These are phyloP conservation scores for Phytophthora colocasiae DNA, from an alignment of 352 stramenopile species.

Conservation along the genomic window DNA sequence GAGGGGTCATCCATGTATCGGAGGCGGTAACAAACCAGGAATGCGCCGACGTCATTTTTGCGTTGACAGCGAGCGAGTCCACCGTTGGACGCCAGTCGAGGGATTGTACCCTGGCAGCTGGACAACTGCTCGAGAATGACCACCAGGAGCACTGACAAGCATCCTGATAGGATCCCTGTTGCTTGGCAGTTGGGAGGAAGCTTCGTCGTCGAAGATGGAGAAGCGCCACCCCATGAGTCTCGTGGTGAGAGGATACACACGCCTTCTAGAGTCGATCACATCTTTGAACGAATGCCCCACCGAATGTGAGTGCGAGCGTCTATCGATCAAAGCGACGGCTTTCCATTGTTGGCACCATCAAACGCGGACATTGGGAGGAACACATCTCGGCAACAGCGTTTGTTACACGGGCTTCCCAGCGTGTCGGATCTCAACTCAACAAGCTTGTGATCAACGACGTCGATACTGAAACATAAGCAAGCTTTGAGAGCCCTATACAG, in stretches of 20 bases:
- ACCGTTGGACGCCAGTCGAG: slow-evolving; percentile 20
- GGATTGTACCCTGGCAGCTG: slow-evolving; percentile 27
- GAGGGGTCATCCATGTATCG: not conserved
- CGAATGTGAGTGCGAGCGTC: slow-evolving; percentile 9
- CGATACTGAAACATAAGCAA: not conserved
- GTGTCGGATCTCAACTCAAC: not conserved
- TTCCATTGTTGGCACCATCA: not conserved
- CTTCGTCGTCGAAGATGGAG: slow-evolving; percentile 1
- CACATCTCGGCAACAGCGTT: not conserved
- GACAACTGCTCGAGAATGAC: slow-evolving; percentile 11
- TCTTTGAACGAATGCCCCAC: slow-evolving; percentile 1
- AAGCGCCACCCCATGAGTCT: slow-evolving; percentile 2
- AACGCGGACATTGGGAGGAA: not conserved
- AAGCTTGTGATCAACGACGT: not conserved
- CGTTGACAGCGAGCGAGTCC: slow-evolving; percentile 4
- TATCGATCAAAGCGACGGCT: slow-evolving; percentile 3
- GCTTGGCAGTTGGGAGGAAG: not conserved
- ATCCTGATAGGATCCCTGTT: not conserved
- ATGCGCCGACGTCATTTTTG: not conserved
- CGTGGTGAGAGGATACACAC: not conserved
- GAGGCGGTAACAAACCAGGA: not conserved
- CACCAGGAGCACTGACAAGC: slow-evolving; percentile 3
- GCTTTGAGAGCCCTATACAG: too few relatives aligned
- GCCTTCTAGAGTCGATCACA: not conserved
- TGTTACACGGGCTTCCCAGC: too few relatives aligned